Conservation (phyloP, 148 eudicot genomes). For the Simmondsia chinensis region DNA sequence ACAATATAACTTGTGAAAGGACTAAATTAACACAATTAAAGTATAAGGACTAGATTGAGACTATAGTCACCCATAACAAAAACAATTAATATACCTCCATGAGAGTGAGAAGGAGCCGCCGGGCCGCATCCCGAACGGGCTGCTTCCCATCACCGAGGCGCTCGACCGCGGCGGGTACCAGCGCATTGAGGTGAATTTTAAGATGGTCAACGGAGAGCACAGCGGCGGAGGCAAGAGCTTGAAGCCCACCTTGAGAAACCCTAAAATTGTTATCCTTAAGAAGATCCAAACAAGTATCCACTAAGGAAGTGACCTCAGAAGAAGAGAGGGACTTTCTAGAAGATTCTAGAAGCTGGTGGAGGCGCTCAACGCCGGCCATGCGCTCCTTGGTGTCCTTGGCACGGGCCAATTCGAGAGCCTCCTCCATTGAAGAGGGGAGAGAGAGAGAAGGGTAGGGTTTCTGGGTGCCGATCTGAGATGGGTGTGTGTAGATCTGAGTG, state of each 20-base stretch:
- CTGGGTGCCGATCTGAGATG: conserved; percentile 17
- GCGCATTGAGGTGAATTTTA: conserved; percentile 80
- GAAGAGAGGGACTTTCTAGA: conserved; percentile 54
- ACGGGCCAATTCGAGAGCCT: conserved; percentile 62
- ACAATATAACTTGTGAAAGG: too few species aligned
- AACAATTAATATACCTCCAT: conserved; percentile 55
- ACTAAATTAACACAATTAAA: too few species aligned
- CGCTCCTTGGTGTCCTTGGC: conserved; percentile 92
- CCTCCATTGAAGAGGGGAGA: conserved; percentile 54
- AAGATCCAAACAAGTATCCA: conserved; percentile 90
- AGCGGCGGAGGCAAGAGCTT: conserved; percentile 82
- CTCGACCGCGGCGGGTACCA: conserved; percentile 86
- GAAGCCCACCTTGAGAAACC: conserved; percentile 77
- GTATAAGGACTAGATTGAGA: too few species aligned
- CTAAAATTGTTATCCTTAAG: conserved; percentile 81
- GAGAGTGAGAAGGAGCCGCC: conserved; percentile 76
- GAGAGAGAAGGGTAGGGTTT: conserved; percentile 7
- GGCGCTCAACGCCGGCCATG: conserved; percentile 91
- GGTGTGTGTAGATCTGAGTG: background rate
- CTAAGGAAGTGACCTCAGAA: conserved; percentile 73
- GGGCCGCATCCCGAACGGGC: conserved; percentile 90
- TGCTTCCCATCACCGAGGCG: conserved; percentile 82
- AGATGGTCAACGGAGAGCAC: conserved; percentile 79
- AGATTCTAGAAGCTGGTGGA: conserved; percentile 82
- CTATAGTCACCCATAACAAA: too few species aligned